Evolutionary conservation across 192 early-diverging fungal species (phyloP).

Genomic region (Dissophora ornata): DNA sequence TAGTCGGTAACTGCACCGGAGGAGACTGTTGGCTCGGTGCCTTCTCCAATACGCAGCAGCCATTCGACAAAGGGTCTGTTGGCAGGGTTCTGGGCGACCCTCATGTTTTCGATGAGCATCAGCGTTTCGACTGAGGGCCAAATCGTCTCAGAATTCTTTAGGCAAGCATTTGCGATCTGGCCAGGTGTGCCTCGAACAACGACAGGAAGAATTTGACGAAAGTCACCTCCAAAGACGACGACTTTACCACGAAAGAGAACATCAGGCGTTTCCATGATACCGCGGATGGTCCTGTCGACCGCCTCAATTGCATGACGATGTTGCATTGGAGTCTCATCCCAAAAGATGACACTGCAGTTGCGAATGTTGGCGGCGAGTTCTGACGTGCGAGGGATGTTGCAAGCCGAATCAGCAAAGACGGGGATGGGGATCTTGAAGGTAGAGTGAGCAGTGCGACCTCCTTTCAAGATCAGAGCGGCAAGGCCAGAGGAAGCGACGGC

Average conservation of each 20-base stretch:
- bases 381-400: constrained; percentile 6
- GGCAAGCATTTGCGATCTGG: constrained; percentile 19
- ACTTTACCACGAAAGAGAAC: constrained; percentile 15
- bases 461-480: constrained; percentile 38
- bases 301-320: constrained; percentile 28
- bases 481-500: constrained; percentile 42
- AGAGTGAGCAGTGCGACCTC: constrained; percentile 39
- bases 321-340: constrained; percentile 53
- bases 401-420: constrained; percentile 3
- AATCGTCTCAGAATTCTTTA: constrained; percentile 17
- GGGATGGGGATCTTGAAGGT: constrained; percentile 46
- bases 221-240: constrained; percentile 50
- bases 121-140: constrained; percentile 30
- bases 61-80: constrained; percentile 11
- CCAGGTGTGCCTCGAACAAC: constrained; percentile 6
- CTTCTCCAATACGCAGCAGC: constrained; percentile 13
- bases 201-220: constrained; percentile 30
- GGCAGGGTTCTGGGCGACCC: not conserved
- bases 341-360: constrained; percentile 28
- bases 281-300: constrained; percentile 13
- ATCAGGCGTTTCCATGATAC: constrained; percentile 9
- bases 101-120: constrained; percentile 21
- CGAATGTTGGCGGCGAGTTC: not conserved
- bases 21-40: constrained; percentile 12
- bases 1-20: not conserved